Percentiles rank a stretch among this genome's conserved stretches.
Conservation (phyloP, 192 early-diverging fungal species). For the Physocladia obscura region DNA sequence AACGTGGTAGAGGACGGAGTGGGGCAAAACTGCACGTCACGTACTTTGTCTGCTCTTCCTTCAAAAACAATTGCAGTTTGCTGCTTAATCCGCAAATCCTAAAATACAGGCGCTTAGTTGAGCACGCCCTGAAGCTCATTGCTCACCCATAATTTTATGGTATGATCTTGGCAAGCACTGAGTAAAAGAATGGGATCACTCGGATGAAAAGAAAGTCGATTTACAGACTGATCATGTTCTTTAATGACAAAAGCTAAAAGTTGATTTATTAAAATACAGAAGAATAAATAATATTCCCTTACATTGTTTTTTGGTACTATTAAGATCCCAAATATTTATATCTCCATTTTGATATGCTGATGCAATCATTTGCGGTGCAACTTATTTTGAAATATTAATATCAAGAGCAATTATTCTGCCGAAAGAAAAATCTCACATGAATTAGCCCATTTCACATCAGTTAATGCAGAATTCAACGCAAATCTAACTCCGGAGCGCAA, state of each 20-base stretch:
- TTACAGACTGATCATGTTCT: constrained; percentile 72
- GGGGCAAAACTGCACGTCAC: constrained; percentile 79
- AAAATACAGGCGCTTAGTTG: no score
- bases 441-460: constrained; percentile 82
- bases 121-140: constrained; percentile 51
- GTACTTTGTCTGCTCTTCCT: constrained; percentile 72
- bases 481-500: constrained; percentile 58
- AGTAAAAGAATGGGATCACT: constrained; percentile 63
- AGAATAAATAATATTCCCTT: neutral
- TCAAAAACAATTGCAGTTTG: constrained; percentile 62
- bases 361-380: constrained; percentile 62
- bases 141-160: constrained; percentile 74
- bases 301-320: constrained; percentile 48
- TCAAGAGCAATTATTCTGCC: neutral
- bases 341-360: constrained; percentile 72
- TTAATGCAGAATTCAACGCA: constrained; percentile 48
- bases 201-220: constrained; percentile 77
- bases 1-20: constrained; percentile 60
- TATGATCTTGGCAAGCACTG: constrained; percentile 76
- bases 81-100: constrained; percentile 67
- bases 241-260: constrained; percentile 58
- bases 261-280: neutral
- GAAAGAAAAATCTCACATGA: constrained; percentile 31
- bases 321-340: constrained; percentile 74
- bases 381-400: neutral